phyloP scores from a whole-genome alignment of 768 basidiomycete species.

The Boletus subcaerulescens region DNA sequence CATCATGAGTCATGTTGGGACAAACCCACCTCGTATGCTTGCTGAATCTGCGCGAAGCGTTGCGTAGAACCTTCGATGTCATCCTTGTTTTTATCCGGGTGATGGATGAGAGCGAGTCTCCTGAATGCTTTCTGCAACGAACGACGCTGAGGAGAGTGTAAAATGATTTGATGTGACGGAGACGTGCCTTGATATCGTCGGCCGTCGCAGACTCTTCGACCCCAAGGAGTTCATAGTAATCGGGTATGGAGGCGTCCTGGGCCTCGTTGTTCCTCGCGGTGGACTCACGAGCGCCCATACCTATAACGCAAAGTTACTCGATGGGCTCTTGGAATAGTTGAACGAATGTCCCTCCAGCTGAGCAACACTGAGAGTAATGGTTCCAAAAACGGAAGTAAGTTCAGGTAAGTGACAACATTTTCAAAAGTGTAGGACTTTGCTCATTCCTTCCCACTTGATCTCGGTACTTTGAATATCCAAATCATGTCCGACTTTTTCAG shows the following conservation, averaged over 20 bases:
- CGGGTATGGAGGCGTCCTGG: conserved; percentile 35
- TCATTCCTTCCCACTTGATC: not conserved
- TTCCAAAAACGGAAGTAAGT: conserved; percentile 14
- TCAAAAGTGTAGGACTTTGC: not conserved
- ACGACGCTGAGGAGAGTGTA: conserved; percentile 4
- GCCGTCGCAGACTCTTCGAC: conserved; percentile 78
- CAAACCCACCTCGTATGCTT: conserved; percentile 84
- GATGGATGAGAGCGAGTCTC: conserved; percentile 77
- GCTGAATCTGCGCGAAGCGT: conserved; percentile 84
- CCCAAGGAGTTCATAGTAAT: conserved; percentile 83
- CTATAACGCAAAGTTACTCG: not conserved
- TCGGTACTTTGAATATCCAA: not conserved
- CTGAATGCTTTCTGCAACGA: conserved; percentile 70
- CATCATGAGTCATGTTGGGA: not conserved
- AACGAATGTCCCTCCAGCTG: too few relatives aligned
- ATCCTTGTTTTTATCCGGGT: conserved; percentile 85
- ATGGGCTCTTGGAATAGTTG: not conserved
- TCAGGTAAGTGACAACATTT: not conserved
- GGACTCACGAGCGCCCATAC: conserved; percentile 73
- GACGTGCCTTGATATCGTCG: conserved; percentile 82
- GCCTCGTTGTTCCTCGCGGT: conserved; percentile 36
- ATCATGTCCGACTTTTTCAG: conserved; percentile 56
- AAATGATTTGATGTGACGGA: not conserved
- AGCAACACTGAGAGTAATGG: not conserved
- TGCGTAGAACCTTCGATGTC: conserved; percentile 84